A percentile compares a stretch with the other conserved stretches of the same genome.
Evolutionary conservation across 768 basidiomycete species (phyloP).

Genomic region (Podaxis sp.): DNA sequence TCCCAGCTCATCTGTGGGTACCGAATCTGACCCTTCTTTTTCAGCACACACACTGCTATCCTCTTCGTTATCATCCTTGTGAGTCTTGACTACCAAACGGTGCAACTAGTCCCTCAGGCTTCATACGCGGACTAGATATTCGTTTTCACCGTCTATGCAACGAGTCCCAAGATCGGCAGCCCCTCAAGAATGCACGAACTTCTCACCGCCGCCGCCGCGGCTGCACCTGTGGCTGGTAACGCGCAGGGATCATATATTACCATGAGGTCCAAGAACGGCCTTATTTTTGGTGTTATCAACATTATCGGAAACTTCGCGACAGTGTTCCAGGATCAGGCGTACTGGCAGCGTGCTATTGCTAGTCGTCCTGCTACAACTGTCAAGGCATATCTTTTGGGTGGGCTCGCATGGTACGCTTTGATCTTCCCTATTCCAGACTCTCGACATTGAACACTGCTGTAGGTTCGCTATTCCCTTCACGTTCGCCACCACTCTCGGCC

Average conservation of each 20-base stretch:
- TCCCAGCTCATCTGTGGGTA: neutral
- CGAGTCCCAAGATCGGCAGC: conserved; percentile 77
- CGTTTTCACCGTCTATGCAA: conserved; percentile 80
- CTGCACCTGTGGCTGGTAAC: conserved; percentile 73
- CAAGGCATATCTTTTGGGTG: conserved; percentile 89
- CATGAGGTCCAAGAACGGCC: conserved; percentile 72
- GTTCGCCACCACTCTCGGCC: conserved; percentile 84
- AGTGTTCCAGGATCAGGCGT: conserved; percentile 67
- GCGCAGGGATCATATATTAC: conserved; percentile 84
- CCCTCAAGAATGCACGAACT: conserved; percentile 77
- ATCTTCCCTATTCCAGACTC: neutral
- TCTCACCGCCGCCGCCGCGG: conserved; percentile 54
- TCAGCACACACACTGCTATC: conserved; percentile 82
- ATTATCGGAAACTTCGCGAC: conserved; percentile 80
- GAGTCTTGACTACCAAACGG: conserved; percentile 16
- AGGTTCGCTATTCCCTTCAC: conserved; percentile 87
- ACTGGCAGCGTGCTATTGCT: conserved; percentile 93
- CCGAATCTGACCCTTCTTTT: neutral
- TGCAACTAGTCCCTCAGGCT: neutral
- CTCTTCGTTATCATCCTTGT: conserved; percentile 84
- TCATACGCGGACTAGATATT: conserved; percentile 32
- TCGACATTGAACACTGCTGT: neutral
- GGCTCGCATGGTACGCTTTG: conserved; percentile 70
- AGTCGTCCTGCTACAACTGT: conserved; percentile 81
- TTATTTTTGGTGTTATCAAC: conserved; percentile 87